Evolutionary conservation across 768 basidiomycete species (phyloP).

Genomic region (Sistotremastrum suecicum): DNA sequence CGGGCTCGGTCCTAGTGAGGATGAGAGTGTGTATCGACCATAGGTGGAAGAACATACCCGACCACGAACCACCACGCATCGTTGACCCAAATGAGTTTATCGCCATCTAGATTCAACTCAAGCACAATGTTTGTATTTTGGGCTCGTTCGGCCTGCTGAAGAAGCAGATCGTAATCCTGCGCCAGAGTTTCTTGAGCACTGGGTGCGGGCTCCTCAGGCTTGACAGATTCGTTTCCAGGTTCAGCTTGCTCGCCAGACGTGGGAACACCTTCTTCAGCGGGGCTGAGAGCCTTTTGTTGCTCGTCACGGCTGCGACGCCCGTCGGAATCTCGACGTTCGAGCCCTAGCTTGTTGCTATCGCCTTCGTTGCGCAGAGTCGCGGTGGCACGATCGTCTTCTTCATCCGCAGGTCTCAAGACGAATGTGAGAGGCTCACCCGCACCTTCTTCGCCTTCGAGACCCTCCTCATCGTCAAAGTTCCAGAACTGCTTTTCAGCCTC

Average conservation of each 20-base stretch:
- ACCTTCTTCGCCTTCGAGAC: slow-evolving; percentile 52
- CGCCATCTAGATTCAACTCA: slow-evolving; percentile 87
- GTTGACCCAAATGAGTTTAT: slow-evolving; percentile 91
- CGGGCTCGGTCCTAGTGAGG: slow-evolving; percentile 58
- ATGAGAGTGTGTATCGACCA: slow-evolving; percentile 9
- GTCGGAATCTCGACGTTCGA: slow-evolving; percentile 35
- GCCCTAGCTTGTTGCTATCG: slow-evolving; percentile 18
- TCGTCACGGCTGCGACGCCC: slow-evolving; percentile 46
- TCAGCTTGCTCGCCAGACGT: slow-evolving; percentile 2
- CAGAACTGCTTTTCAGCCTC: slow-evolving; percentile 99
- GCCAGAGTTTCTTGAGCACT: slow-evolving; percentile 26
- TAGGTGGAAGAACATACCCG: slow-evolving; percentile 39
- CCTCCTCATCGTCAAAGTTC: slow-evolving; percentile 76
- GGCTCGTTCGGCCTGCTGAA: slow-evolving; percentile 84
- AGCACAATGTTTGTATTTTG: slow-evolving; percentile 94
- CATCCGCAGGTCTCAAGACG: slow-evolving; percentile 80
- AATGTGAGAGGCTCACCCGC: slow-evolving; percentile 86
- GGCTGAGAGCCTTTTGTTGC: slow-evolving; percentile 21
- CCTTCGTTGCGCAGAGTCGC: too few species aligned
- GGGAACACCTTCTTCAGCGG: neutral
- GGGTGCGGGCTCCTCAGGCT: too few species aligned
- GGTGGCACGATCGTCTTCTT: slow-evolving; percentile 14
- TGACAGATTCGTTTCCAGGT: neutral
- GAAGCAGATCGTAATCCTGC: slow-evolving; percentile 78
- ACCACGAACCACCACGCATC: slow-evolving; percentile 90